phyloP scores from a whole-genome alignment of 2,329 filamentous ascomycete species.

The Diaporthe sp. region DNA sequence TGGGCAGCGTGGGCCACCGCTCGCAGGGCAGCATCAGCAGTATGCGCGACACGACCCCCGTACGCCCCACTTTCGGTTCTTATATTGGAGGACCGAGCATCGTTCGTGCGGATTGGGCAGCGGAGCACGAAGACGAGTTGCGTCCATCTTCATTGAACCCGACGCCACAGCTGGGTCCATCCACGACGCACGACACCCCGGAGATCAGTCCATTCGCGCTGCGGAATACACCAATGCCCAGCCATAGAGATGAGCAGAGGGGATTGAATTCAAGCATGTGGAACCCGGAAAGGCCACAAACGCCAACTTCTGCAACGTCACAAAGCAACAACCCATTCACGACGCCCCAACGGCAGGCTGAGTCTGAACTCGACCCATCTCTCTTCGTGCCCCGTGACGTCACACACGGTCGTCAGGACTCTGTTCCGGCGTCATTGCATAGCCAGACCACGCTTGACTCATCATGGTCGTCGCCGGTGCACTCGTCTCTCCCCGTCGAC shows the following conservation, averaged over 20 bases:
- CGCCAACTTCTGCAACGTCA: conserved; percentile 31
- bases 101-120: conserved; percentile 33
- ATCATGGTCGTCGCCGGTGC: conserved; percentile 44
- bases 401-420: conserved; percentile 44
- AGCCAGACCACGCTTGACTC: conserved; percentile 50
- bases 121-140: conserved; percentile 29
- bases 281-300: conserved; percentile 39
- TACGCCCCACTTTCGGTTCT: conserved; percentile 24
- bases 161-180: conserved; percentile 36
- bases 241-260: conserved; percentile 21
- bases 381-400: conserved; percentile 43
- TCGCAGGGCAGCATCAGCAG: conserved; percentile 29
- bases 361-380: conserved; percentile 36
- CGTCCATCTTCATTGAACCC: conserved; percentile 19
- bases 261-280: conserved; percentile 44
- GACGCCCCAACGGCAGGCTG: conserved; percentile 37
- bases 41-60: conserved; percentile 28
- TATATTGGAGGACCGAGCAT: conserved; percentile 30
- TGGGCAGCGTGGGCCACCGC: not conserved
- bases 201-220: conserved; percentile 37
- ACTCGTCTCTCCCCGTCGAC: conserved; percentile 39
- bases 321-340: conserved; percentile 14
- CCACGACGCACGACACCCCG: conserved; percentile 30
- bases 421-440: conserved; percentile 46
- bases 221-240: conserved; percentile 25